Evolutionary conservation across 768 basidiomycete genomes (phyloP).

Genomic region (Phlebiopsis flavidoalba): DNA sequence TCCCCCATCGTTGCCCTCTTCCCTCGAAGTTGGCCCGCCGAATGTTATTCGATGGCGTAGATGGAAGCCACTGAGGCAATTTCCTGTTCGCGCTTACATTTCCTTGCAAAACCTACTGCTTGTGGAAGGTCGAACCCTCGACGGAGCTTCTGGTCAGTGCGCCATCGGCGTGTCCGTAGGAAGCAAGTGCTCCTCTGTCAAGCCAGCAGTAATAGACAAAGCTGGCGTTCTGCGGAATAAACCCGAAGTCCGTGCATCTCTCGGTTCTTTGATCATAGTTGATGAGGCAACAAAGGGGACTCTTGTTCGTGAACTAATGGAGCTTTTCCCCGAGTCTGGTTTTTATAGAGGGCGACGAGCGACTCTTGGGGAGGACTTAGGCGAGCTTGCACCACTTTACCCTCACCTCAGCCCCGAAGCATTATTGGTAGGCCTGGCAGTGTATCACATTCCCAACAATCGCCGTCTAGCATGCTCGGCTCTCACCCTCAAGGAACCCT

Average conservation of each 20-base stretch:
- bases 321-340: constrained; percentile 10
- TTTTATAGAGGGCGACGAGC: constrained; percentile 7
- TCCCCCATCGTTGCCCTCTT: constrained; percentile 31
- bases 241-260: constrained; percentile 25
- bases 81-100: constrained; percentile 96
- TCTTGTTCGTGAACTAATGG: too few relatives aligned
- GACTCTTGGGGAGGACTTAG: constrained; percentile 13
- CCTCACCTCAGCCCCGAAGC: constrained; percentile 95
- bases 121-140: constrained; percentile 74
- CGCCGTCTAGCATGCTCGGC: constrained; percentile 89
- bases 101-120: constrained; percentile 91
- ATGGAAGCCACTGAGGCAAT: constrained; percentile 89
- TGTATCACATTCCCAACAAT: constrained; percentile 99
- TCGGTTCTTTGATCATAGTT: too few relatives aligned
- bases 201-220: constrained; percentile 93
- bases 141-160: constrained; percentile 82
- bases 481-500: constrained; percentile 91
- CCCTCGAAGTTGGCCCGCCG: constrained; percentile 41
- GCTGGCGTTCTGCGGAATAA: constrained; percentile 62
- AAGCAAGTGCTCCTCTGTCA: constrained; percentile 81
- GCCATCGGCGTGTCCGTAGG: constrained; percentile 75
- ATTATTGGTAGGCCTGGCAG: constrained; percentile 87
- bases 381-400: constrained; percentile 56
- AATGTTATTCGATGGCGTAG: constrained; percentile 75
- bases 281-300: constrained; percentile 11